Base-by-base conservation (phyloP, 75 land plant species). In the Cupressus sempervirens region DNA sequence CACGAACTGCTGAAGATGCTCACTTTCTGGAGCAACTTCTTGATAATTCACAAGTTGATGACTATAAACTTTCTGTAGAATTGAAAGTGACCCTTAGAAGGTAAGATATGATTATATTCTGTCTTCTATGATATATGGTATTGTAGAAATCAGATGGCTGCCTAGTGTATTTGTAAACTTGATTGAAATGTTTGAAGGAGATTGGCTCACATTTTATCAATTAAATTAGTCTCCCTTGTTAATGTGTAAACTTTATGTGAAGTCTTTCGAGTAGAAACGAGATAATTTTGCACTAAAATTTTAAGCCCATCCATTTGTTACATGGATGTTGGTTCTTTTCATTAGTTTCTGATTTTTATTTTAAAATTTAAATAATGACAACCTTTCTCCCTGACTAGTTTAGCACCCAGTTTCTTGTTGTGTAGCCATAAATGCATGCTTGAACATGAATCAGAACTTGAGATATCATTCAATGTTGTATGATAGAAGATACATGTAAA, bases 11-110 rank as follows among this genome's bases (percentile, higher is more conserved):
- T 3, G 96, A 94, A 79, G 98, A 98, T 91, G 91, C 94, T 30
- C 87, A 87, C 73, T 98, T 98, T 89, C 81, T 98, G 86, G 98
- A 98, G 90, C 99, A 98, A 82, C 91, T 98, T 13, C 93, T 98
- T 87, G 99, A 98, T 87, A 98, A 96, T 76, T 93, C 94, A 67
- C 94, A 92, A 46, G 98, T 98, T 76, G 97, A 96, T 85, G 99
- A 98, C 85, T 98, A 98, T 89, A 89, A 94, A 79, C 90, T 96
- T 40, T 41, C 88, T 46, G 73, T 93, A 80, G 93, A 93, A n/a
- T 53, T 98, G 20, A 95, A 92, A 85, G 94, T 92, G 23, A 86
- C 92, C 10, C 80, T 98, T 82, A 92, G 99, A 85, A 98, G 99
- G 99, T 96, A 86, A 48, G 29, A 46, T 4, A n/a, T 70, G 32